These are phyloP conservation scores for Pichia cabralensis DNA, from an alignment of 805 yeast species.

Conservation along the genomic window DNA sequence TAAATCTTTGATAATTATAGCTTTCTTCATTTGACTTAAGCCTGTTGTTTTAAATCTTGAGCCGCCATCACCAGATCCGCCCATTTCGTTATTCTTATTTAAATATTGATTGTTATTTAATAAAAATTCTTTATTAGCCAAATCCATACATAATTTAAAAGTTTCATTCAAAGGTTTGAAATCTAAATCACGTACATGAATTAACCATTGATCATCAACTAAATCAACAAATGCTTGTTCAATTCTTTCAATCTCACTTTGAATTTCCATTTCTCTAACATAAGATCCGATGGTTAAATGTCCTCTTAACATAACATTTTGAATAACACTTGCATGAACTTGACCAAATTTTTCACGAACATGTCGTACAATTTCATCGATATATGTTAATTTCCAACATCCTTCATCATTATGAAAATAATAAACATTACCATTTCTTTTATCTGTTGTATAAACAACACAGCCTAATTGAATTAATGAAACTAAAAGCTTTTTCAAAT, in stretches of 20 bases:
- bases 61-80: constrained; percentile 1
- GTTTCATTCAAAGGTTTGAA: constrained; percentile 25
- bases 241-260: constrained; percentile 18
- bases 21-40: constrained; percentile 38
- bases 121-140: constrained; percentile 20
- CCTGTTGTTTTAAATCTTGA: constrained; percentile 7
- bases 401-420: constrained; percentile 62
- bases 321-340: constrained; percentile 47
- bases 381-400: constrained; percentile 50
- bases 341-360: constrained; percentile 37
- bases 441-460: constrained; percentile 45
- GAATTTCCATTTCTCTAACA: constrained; percentile 19
- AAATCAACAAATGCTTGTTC: constrained; percentile 34
- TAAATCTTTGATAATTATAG: constrained; percentile 50
- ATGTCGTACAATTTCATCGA: constrained; percentile 62
- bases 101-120: constrained; percentile 1
- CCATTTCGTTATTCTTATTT: constrained; percentile 1
- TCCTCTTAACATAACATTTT: constrained; percentile 62
- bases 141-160: constrained; percentile 25
- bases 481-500: constrained; percentile 59
- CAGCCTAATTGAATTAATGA: constrained; percentile 73
- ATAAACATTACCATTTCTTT: constrained; percentile 17
- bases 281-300: constrained; percentile 49
- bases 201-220: constrained; percentile 39
- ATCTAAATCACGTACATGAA: constrained; percentile 31